These are phyloP conservation scores for Daldinia vernicosa DNA, from an alignment of 495 filamentous ascomycete species.

Conservation along the genomic window DNA sequence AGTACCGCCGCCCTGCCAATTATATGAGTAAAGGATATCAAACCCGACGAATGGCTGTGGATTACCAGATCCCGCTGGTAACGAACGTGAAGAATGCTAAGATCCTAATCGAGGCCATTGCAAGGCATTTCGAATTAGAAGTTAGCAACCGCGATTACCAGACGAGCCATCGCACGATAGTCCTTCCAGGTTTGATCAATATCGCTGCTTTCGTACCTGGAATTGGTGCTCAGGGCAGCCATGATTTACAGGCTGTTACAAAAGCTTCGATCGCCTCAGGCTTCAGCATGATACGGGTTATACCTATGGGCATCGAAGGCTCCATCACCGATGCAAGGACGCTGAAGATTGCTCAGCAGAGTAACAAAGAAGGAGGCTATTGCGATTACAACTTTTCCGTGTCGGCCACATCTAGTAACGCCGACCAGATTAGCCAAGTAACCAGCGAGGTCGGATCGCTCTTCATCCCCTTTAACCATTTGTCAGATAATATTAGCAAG, in stretches of 20 bases:
- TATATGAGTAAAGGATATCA: constrained; percentile 98
- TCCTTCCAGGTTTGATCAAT: constrained; percentile 80
- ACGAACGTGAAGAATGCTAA: constrained; percentile 99
- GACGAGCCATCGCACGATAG: constrained; percentile 81
- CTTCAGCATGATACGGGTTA: constrained; percentile 85
- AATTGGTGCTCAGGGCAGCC: constrained; percentile 68
- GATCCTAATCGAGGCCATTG: constrained; percentile 92
- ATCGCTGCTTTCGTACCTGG: constrained; percentile 83
- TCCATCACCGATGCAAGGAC: constrained; percentile 77
- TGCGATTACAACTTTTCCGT: constrained; percentile 91
- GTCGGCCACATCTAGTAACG: constrained; percentile 78
- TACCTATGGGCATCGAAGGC: constrained; percentile 78
- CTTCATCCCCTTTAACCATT: constrained; percentile 88
- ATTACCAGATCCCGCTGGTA: constrained; percentile 96
- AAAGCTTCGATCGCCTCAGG: constrained; percentile 79
- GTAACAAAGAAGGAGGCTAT: constrained; percentile 70
- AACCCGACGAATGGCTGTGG: constrained; percentile 96
- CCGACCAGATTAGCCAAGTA: constrained; percentile 76
- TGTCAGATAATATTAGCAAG: constrained; percentile 87
- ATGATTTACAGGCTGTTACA: constrained; percentile 75
- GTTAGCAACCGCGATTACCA: constrained; percentile 87
- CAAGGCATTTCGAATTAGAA: constrained; percentile 83
- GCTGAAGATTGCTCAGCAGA: constrained; percentile 79
- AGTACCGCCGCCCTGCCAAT: constrained; percentile 92
- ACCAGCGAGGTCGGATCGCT: constrained; percentile 81